A percentile compares a stretch with the other conserved stretches of the same genome.
Evolutionary conservation across 805 yeast genomes (phyloP).

Genomic region (Candida tallmaniae): DNA sequence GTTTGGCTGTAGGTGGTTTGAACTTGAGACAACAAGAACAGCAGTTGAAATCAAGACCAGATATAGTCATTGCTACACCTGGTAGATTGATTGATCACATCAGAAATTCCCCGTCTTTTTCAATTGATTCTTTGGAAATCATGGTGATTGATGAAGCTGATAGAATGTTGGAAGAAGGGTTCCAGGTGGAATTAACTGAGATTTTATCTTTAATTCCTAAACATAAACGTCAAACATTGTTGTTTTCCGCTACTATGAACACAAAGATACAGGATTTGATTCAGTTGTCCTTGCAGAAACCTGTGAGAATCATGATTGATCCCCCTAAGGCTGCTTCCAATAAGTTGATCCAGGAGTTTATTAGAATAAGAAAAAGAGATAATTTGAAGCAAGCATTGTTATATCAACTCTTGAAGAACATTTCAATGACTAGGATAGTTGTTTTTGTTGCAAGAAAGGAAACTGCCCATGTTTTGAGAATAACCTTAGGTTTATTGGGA

Average conservation of each 20-base stretch:
- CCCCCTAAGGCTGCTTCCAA: constrained; percentile 93
- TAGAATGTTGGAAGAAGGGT: constrained; percentile 98
- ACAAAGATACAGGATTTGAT: constrained; percentile 84
- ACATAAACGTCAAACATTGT: constrained; percentile 83
- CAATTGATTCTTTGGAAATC: constrained; percentile 87
- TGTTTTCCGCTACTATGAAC: constrained; percentile 98
- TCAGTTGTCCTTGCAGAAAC: constrained; percentile 81
- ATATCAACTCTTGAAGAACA: constrained; percentile 60
- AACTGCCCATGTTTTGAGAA: constrained; percentile 80
- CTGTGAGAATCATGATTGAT: constrained; percentile 92
- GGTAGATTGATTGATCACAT: constrained; percentile 98
- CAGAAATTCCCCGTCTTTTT: constrained; percentile 89
- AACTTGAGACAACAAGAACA: constrained; percentile 95
- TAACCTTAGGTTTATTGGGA: constrained; percentile 70
- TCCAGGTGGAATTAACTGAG: constrained; percentile 90
- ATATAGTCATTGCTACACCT: constrained; percentile 95
- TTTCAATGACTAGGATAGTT: constrained; percentile 74
- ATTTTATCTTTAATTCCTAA: constrained; percentile 79
- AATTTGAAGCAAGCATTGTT: constrained; percentile 77
- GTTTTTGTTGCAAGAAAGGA: constrained; percentile 92
- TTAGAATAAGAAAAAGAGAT: constrained; percentile 89
- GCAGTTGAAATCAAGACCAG: constrained; percentile 88
- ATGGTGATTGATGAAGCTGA: constrained; percentile 97
- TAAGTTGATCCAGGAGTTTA: constrained; percentile 90
- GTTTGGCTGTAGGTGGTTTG: constrained; percentile 97